Evolutionary conservation across 768 basidiomycete genomes (phyloP), one percentile per base, ranked within the genome.

Genomic region (Suillus bovinus): DNA sequence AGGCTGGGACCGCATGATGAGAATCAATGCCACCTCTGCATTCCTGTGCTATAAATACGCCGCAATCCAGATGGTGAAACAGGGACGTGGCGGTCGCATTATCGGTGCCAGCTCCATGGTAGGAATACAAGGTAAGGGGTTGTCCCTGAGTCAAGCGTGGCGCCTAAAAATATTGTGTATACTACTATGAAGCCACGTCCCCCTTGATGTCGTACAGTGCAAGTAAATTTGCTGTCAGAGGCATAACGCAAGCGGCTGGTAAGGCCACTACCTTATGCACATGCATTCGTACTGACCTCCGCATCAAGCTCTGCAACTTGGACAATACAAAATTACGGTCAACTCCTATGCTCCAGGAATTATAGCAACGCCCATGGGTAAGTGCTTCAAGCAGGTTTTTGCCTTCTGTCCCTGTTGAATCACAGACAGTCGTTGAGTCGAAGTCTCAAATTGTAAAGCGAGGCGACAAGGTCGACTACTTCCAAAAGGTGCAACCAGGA

Each of bases 1-100:
- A 4, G 61, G 73, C 8, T 72, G 68, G 60, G 75, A 78, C 55
- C 59, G 60, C 1, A 20, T 70, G 4, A 65, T 76, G 55, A 53
- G 49, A 24, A 64, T 78, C 57, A 80, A 81, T 55, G 70, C 68
- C 0, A 67, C 73, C 4, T 75, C 76, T 3, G 50, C 69, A 4
- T 77, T 80, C 62, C 66, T 78, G n/a, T 77, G 75, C 63, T 81
- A 78, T 70, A 77, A 78, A 61, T 71, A 76, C 31, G 79, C 79
- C 5, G 78, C 73, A 5, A 16, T 60, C 20, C 73, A 79, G 60
- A 76, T 81, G 77, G 70, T 81, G 59, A 65, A 68, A 44, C 80
- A 78, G 65, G 78, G 79, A 0, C 65, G 64, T 1, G 77, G 79
- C 0, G 78, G 80, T 0, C 61, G 79, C 5, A 77, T 80, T 1